phyloP scores from a whole-genome alignment of 2,329 filamentous ascomycete species.

The Teratosphaeria zuluensis region DNA sequence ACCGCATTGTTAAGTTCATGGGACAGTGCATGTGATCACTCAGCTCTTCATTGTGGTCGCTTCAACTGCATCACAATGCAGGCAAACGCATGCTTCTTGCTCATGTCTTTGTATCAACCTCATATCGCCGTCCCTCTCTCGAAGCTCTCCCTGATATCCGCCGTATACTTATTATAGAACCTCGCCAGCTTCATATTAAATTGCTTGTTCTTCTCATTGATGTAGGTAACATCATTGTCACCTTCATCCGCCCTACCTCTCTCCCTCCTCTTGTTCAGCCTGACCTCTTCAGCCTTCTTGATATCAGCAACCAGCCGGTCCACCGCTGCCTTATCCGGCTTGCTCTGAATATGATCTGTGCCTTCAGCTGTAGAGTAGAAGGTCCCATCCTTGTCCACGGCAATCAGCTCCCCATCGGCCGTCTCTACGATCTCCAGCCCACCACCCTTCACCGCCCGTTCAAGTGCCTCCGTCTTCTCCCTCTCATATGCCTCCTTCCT shows the following conservation, averaged over 20 bases:
- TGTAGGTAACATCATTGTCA: conserved; percentile 89
- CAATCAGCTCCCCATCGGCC: conserved; percentile 87
- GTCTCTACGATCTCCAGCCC: conserved; percentile 90
- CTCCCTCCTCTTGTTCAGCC: conserved; percentile 77
- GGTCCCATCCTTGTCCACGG: conserved; percentile 79
- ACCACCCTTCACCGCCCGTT: conserved; percentile 73
- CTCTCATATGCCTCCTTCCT: conserved; percentile 69
- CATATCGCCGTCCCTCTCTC: conserved; percentile 94
- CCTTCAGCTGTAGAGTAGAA: conserved; percentile 80
- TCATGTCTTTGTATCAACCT: background rate
- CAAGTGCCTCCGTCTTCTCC: conserved; percentile 75
- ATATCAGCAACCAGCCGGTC: conserved; percentile 81
- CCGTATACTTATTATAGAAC: conserved; percentile 98
- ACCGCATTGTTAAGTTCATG: no score
- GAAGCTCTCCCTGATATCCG: conserved; percentile 93
- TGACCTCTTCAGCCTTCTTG: conserved; percentile 75
- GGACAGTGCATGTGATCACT: no score
- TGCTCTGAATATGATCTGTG: conserved; percentile 72
- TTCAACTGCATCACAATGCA: no score
- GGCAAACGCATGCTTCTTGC: no score
- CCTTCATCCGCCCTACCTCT: conserved; percentile 65
- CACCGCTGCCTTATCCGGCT: conserved; percentile 75
- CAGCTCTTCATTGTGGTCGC: no score
- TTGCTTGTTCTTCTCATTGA: conserved; percentile 99
- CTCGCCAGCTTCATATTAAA: conserved; percentile 95